Evolutionary conservation across 257 asterid genomes (phyloP), one percentile per base, ranked within the genome.

Genomic region (Avicennia marina): DNA sequence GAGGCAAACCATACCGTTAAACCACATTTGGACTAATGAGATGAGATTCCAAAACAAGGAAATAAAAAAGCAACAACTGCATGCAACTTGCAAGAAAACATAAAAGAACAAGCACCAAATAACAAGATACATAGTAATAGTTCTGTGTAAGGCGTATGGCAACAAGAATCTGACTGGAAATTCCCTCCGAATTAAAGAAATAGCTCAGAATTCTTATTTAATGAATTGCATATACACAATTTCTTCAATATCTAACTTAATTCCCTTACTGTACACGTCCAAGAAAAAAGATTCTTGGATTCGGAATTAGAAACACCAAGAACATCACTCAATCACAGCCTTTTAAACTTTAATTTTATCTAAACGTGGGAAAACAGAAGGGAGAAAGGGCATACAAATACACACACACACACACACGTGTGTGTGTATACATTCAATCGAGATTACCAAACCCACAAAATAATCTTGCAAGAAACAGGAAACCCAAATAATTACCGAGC

Each of bases 201-300:
- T 43, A 39, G 12, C 44, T 32, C 42, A 46, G 12, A 13, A 26
- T 15, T 27, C 3, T 21, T 13, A 18, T 32, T n/a, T 53, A 13
- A 21, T 41, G 45, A 33, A 38, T n/a, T 25, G 9, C 44, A 51
- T 15, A 45, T 8, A 20, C 36, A 8, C 42, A 36, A 52, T 38
- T 60, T n/a, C n/a, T n/a, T n/a, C 17, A 68, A 44, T 9, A 60
- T 46, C 19, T 13, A 67, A 60, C 18, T 27, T 18, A 18, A 46
- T 45, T 53, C 40, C 17, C 21, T 46, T 21, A 4, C 45, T 25
- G 31, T 0, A 40, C 34, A 33, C 32, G 4, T 15, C 29, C 26
- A 40, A 19, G 39, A 42, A 48, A 34, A 15, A 20, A 49, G 47
- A 17, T 21, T 10, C 21, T 39, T 16, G 10, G 39, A 2, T 32